These are phyloP conservation scores for Cladosporium sp. DNA, from an alignment of 2,329 filamentous ascomycete genomes.

Conservation along the genomic window DNA sequence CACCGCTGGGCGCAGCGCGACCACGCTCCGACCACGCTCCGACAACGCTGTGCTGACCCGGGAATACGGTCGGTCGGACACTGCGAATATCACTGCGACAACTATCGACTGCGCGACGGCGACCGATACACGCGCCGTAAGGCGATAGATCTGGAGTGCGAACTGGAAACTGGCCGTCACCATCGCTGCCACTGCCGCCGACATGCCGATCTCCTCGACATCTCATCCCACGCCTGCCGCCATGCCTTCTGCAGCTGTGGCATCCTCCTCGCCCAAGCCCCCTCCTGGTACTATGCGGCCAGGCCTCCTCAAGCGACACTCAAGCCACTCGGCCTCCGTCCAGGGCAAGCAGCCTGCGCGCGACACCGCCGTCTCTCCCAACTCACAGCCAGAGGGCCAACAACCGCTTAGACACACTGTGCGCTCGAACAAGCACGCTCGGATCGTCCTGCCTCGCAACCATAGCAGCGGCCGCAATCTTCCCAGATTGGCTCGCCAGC, in stretches of 20 bases:
- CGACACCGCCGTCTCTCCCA: conserved; percentile 21
- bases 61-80: not conserved
- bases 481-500: conserved; percentile 24
- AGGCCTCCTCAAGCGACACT: conserved; percentile 27
- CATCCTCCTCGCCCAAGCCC: conserved; percentile 12
- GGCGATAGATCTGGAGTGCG: not conserved
- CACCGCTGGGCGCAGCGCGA: not conserved
- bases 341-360: conserved; percentile 6
- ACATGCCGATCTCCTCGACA: not conserved
- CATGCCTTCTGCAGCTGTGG: conserved; percentile 10
- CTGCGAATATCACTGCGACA: not conserved
- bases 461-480: conserved; percentile 31
- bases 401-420: conserved; percentile 22
- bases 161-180: not conserved
- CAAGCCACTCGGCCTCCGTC: conserved; percentile 25
- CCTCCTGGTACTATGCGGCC: conserved; percentile 19
- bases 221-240: not conserved
- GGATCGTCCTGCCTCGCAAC: conserved; percentile 30
- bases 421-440: conserved; percentile 23
- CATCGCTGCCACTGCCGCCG: not conserved
- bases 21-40: conserved; percentile 1
- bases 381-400: conserved; percentile 22
- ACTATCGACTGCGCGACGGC: not conserved
- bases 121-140: not conserved
- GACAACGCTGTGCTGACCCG: not conserved